These are phyloP conservation scores for Penicillium rolfsii DNA, from an alignment of 2,329 filamentous ascomycete species.

Conservation along the genomic window DNA sequence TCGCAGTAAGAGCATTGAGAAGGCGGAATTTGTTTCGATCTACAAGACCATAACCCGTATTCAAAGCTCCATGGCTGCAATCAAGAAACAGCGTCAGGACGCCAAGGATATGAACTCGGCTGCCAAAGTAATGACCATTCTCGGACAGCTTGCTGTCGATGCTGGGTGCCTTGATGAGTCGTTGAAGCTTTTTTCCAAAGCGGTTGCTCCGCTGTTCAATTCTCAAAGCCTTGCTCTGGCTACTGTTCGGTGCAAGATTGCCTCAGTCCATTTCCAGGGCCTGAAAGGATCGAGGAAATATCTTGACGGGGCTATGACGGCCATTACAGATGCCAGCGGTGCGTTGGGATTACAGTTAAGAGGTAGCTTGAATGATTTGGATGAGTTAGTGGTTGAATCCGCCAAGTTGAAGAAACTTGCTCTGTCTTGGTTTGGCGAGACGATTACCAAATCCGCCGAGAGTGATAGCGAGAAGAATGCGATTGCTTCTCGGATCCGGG, in stretches of 20 bases:
- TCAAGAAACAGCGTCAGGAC: constrained; percentile 32
- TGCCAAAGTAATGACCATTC: constrained; percentile 39
- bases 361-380: constrained; percentile 47
- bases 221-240: constrained; percentile 41
- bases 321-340: constrained; percentile 39
- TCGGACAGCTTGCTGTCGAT: constrained; percentile 47
- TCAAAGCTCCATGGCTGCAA: constrained; percentile 35
- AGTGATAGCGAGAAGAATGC: constrained; percentile 25
- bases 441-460: constrained; percentile 27
- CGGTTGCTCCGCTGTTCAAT: constrained; percentile 35
- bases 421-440: constrained; percentile 43
- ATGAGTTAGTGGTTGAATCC: constrained; percentile 49
- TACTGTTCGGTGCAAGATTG: constrained; percentile 45
- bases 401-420: constrained; percentile 49
- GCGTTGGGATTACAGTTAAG: constrained; percentile 43
- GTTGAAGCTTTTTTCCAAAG: constrained; percentile 40
- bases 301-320: constrained; percentile 26
- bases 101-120: constrained; percentile 32
- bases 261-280: constrained; percentile 41
- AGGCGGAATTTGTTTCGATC: constrained; percentile 41
- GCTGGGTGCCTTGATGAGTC: constrained; percentile 46
- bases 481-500: constrained; percentile 33
- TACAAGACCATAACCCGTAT: constrained; percentile 44
- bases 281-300: constrained; percentile 31
- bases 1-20: constrained; percentile 39